A percentile compares a stretch with the other conserved stretches of the same genome.
phyloP scores from a whole-genome alignment of 2,329 filamentous ascomycete species.

The Colletotrichum cuscutae region DNA sequence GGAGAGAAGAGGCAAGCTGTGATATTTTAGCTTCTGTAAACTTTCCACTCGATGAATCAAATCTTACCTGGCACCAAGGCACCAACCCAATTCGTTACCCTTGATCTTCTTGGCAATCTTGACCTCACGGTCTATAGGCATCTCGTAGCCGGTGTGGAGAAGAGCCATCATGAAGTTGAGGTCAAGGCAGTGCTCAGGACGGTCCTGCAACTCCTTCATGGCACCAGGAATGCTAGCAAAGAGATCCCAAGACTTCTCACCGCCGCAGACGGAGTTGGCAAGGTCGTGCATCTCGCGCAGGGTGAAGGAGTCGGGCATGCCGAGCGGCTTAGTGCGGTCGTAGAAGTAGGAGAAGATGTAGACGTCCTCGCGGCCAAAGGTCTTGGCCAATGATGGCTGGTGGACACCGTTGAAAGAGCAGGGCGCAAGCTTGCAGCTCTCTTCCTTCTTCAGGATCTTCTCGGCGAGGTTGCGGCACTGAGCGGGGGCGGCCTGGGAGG shows the following conservation, averaged over 20 bases:
- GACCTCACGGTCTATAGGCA: constrained; percentile 95
- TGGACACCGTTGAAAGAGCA: constrained; percentile 99
- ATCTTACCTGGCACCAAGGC: constrained; percentile 90
- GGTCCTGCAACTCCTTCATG: constrained; percentile 79
- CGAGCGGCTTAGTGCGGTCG: constrained; percentile 91
- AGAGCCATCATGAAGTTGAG: constrained; percentile 96
- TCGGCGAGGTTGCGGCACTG: constrained; percentile 93
- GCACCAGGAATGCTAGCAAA: constrained; percentile 83
- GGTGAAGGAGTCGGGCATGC: constrained; percentile 98
- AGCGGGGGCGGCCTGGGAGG: constrained; percentile 76
- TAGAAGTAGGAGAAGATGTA: constrained; percentile 99
- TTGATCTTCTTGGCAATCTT: constrained; percentile 99
- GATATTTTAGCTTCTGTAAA: constrained; percentile 47
- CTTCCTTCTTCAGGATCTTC: constrained; percentile 89
- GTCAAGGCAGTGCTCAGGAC: constrained; percentile 93
- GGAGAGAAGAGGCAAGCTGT: constrained; percentile 83
- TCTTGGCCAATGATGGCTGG: constrained; percentile 91
- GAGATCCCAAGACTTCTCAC: constrained; percentile 80
- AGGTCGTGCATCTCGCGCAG: constrained; percentile 89
- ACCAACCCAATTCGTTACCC: constrained; percentile 97
- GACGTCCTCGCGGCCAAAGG: constrained; percentile 89
- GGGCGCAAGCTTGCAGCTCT: constrained; percentile 82
- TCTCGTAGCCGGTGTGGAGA: constrained; percentile 95
- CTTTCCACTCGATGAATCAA: background rate
- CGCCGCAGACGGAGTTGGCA: constrained; percentile 84